Conservation (phyloP, 2,329 filamentous ascomycete genomes). For the Monilinia polystroma region DNA sequence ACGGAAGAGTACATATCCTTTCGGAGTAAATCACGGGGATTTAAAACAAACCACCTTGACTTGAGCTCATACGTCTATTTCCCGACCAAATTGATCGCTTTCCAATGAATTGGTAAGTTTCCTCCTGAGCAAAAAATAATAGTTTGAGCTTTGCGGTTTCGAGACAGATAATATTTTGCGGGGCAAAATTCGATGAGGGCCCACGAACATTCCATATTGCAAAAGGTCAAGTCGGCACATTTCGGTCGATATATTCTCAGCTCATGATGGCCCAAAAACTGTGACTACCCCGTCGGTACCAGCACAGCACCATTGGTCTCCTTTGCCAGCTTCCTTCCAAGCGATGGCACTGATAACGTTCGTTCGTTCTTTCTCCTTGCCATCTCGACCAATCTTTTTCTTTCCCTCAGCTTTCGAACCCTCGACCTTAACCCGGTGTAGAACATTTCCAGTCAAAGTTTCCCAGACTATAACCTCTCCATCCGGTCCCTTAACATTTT, state of each 20-base stretch:
- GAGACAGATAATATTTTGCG: not conserved
- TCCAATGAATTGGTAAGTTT: not conserved
- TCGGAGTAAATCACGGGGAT: not conserved
- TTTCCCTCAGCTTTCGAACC: constrained; percentile 41
- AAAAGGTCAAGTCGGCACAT: not conserved
- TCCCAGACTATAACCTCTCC: constrained; percentile 72
- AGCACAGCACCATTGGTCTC: constrained; percentile 63
- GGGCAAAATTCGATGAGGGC: not conserved
- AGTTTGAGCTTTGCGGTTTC: not conserved
- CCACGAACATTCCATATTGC: not conserved
- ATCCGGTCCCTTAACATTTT: constrained; percentile 44
- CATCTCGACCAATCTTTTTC: constrained; percentile 57
- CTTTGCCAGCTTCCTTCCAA: constrained; percentile 62
- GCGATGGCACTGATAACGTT: constrained; percentile 63
- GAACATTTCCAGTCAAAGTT: constrained; percentile 67
- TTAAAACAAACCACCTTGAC: not conserved
- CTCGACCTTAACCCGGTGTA: constrained; percentile 57
- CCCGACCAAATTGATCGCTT: not conserved
- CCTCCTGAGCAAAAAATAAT: not conserved
- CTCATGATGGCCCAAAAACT: constrained; percentile 51
- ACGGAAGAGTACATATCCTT: not conserved
- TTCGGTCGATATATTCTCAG: not conserved
- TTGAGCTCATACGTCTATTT: too few species aligned
- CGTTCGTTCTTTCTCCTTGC: constrained; percentile 57
- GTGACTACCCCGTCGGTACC: constrained; percentile 66